Percentiles rank a stretch among this genome's conserved stretches.
These are phyloP conservation scores for Nothophoma quercina DNA, from an alignment of 2,329 filamentous ascomycete genomes.

Conservation along the genomic window DNA sequence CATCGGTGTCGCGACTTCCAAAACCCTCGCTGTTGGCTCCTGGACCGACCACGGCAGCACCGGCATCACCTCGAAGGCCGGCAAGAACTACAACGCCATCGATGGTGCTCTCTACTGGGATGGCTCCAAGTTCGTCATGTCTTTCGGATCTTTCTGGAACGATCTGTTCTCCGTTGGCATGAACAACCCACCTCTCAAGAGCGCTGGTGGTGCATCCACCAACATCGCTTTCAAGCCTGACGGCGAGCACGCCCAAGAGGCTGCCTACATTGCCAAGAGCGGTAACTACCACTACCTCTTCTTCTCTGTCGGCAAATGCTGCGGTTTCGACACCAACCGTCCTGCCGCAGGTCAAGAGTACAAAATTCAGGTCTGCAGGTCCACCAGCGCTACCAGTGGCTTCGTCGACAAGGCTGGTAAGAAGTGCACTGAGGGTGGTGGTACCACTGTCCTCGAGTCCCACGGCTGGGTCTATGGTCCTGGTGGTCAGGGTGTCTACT, in stretches of 20 bases:
- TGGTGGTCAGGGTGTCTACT: slow-evolving; percentile 68
- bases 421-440: slow-evolving; percentile 64
- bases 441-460: slow-evolving; percentile 66
- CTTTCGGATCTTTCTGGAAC: slow-evolving; percentile 74
- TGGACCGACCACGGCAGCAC: slow-evolving; percentile 68
- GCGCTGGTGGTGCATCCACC: slow-evolving; percentile 45
- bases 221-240: slow-evolving; percentile 63
- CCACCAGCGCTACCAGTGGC: slow-evolving; percentile 57
- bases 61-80: slow-evolving; percentile 55
- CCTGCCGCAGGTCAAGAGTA: slow-evolving; percentile 69
- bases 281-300: slow-evolving; percentile 70
- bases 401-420: slow-evolving; percentile 65
- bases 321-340: slow-evolving; percentile 60
- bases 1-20: slow-evolving; percentile 66
- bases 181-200: slow-evolving; percentile 42
- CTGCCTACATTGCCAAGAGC: slow-evolving; percentile 63
- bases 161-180: slow-evolving; percentile 69
- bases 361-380: slow-evolving; percentile 71
- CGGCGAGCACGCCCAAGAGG: slow-evolving; percentile 64
- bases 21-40: slow-evolving; percentile 53
- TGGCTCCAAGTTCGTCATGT: slow-evolving; percentile 59
- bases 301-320: slow-evolving; percentile 68
- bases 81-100: slow-evolving; percentile 60
- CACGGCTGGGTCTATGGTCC: slow-evolving; percentile 70
- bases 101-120: slow-evolving; percentile 57